phyloP scores from a whole-genome alignment of 345 rosid species.

The Syzygium oleosum region DNA sequence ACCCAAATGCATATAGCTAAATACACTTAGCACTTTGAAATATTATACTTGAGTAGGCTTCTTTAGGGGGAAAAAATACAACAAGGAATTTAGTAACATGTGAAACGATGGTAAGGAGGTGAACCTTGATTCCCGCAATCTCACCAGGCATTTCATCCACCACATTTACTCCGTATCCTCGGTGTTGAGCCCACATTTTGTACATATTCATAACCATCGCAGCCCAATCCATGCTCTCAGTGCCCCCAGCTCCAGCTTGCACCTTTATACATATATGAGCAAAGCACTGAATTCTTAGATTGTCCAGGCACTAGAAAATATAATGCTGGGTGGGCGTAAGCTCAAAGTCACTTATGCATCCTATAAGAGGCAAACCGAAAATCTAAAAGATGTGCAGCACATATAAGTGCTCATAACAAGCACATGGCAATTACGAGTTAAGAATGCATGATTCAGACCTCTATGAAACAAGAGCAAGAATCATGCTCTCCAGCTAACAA shows the following conservation, averaged over 20 bases:
- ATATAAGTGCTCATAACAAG: neutral
- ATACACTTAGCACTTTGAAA: neutral
- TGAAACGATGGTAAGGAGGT: slow-evolving; percentile 9
- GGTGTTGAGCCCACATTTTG: slow-evolving; percentile 67
- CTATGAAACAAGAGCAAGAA: slow-evolving; percentile 68
- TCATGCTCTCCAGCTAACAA: slow-evolving; percentile 80
- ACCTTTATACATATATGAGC: slow-evolving; percentile 37
- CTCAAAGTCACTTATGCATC: neutral
- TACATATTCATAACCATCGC: slow-evolving; percentile 96
- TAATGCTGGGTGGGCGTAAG: neutral
- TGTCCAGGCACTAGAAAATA: neutral
- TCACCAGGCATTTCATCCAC: slow-evolving; percentile 94
- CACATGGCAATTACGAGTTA: neutral
- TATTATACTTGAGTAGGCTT: neutral
- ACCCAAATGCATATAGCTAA: neutral
- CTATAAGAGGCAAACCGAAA: neutral
- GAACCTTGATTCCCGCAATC: slow-evolving; percentile 93
- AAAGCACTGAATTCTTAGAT: neutral
- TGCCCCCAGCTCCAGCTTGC: slow-evolving; percentile 98
- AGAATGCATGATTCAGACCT: slow-evolving; percentile 26
- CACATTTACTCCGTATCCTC: slow-evolving; percentile 48
- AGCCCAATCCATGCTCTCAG: slow-evolving; percentile 99
- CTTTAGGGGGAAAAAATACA: neutral
- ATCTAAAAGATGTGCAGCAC: neutral
- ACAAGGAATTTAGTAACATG: neutral